Evolutionary conservation across 148 eudicot genomes (phyloP), one percentile per base, ranked within the genome.

Genomic region (Limonium bicolor): DNA sequence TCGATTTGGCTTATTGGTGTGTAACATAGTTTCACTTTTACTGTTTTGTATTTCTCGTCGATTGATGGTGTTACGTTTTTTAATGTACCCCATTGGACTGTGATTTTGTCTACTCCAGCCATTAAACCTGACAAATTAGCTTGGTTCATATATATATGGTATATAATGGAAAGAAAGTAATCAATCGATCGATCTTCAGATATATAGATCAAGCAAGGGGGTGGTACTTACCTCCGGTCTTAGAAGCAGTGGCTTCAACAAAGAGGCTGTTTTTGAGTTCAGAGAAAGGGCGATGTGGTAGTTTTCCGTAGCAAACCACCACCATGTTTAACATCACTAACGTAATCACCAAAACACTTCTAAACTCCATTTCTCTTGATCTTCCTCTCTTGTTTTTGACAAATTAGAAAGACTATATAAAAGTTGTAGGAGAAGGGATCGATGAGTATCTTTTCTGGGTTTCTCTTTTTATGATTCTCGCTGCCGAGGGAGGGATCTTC

Each of bases 11-110:
- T 79, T n/a, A 57, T 53, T 0, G 67, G 61, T 16, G 65, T 64
- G 21, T 72, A 87, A 52, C 96, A 87, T 15, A 87, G 78, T 62
- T 71, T 79, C 0, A 74, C 51, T 38, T 61, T 63, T 1, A 80
- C 65, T 0, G 76, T 69, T 37, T 70, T 67, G 76, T 76, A 87
- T n/a, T n/a, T n/a, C 42, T 44, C 32, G 2, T 82, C 79, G 34
- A 58, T 65, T 27, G 40, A 56, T 0, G 49, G 13, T 31, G 41
- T 47, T 36, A 18, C 10, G 41, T 45, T 56, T 19, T 39, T 15
- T 71, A 62, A 51, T 6, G 65, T 18, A 13, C 54, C 62, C 96
- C 90, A 87, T 59, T 65, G 51, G 18, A 77, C 61, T 0, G 36
- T 39, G 23, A 58, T 49, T 22, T 43, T 13, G 43, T 59, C 56